phyloP scores from a whole-genome alignment of 495 filamentous ascomycete species.

The Parmelia sp. region DNA sequence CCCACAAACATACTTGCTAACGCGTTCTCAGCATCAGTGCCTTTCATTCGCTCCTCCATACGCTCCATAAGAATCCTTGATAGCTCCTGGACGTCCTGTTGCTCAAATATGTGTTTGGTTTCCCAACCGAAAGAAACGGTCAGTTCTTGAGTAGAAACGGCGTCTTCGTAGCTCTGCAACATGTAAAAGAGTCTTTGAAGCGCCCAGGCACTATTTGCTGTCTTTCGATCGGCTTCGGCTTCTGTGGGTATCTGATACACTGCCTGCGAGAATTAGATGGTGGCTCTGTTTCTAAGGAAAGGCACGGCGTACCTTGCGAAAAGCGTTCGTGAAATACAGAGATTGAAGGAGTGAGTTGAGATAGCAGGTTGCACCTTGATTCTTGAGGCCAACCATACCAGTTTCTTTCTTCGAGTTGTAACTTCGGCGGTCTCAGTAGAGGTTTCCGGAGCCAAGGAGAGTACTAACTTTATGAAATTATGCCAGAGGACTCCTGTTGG shows the following conservation, averaged over 20 bases:
- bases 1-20: slow-evolving; percentile 87
- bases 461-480: slow-evolving; percentile 79
- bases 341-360: slow-evolving; percentile 96
- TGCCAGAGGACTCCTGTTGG: slow-evolving; percentile 99
- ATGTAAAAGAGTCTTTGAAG: slow-evolving; percentile 92
- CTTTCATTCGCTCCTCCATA: slow-evolving; percentile 96
- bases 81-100: slow-evolving; percentile 97
- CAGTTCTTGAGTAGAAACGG: slow-evolving; percentile 86
- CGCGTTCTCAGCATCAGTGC: slow-evolving; percentile 87
- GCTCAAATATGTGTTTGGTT: slow-evolving; percentile 94
- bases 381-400: slow-evolving; percentile 92
- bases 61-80: slow-evolving; percentile 95
- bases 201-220: slow-evolving; percentile 81
- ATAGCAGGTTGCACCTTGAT: slow-evolving; percentile 98
- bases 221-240: slow-evolving; percentile 58
- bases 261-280: slow-evolving; percentile 49
- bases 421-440: slow-evolving; percentile 38
- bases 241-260: slow-evolving; percentile 94
- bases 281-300: slow-evolving; percentile 17
- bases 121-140: slow-evolving; percentile 98
- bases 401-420: slow-evolving; percentile 99
- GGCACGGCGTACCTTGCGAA: slow-evolving; percentile 66
- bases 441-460: neutral
- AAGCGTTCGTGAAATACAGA: slow-evolving; percentile 93
- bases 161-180: slow-evolving; percentile 71